Evolutionary conservation across 495 filamentous ascomycete species (phyloP).

Genomic region (Neurospora discreta): DNA sequence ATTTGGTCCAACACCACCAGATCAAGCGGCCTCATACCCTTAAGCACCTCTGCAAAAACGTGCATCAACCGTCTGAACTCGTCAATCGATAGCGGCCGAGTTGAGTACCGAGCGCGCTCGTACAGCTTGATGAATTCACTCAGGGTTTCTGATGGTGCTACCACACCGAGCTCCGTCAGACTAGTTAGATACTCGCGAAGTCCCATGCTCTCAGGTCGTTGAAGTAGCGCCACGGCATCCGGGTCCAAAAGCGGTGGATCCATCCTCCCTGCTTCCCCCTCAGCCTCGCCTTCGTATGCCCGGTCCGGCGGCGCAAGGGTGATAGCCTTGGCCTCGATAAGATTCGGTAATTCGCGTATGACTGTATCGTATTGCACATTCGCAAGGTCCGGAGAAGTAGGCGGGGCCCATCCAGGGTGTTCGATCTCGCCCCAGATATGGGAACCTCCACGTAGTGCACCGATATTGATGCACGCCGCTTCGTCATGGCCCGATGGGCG

Average conservation of each 20-base stretch:
- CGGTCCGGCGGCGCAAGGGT: slow-evolving; percentile 62
- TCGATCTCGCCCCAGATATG: slow-evolving; percentile 63
- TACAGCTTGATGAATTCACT: slow-evolving; percentile 62
- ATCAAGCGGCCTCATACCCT: slow-evolving; percentile 58
- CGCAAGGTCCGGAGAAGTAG: slow-evolving; percentile 58
- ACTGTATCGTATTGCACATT: slow-evolving; percentile 71
- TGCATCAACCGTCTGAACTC: slow-evolving; percentile 79
- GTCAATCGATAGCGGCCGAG: slow-evolving; percentile 39
- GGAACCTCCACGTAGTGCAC: slow-evolving; percentile 20
- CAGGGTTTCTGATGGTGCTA: slow-evolving; percentile 45
- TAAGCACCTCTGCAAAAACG: slow-evolving; percentile 72
- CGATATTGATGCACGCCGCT: slow-evolving; percentile 4
- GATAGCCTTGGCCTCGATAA: slow-evolving; percentile 88
- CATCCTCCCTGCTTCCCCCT: neutral
- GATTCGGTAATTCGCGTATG: slow-evolving; percentile 75
- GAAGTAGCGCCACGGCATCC: slow-evolving; percentile 56
- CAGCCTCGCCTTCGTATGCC: slow-evolving; percentile 21
- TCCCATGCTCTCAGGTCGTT: slow-evolving; percentile 60
- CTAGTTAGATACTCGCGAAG: slow-evolving; percentile 69
- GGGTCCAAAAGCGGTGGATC: slow-evolving; percentile 35
- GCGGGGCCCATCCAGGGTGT: slow-evolving; percentile 85
- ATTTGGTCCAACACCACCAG: slow-evolving; percentile 29
- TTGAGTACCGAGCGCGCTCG: slow-evolving; percentile 74
- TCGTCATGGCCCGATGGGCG: neutral
- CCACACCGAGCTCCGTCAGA: slow-evolving; percentile 54